A percentile compares a stretch with the other conserved stretches of the same genome.
Conservation (phyloP, 1,139 yeast species). For the Lipomyces yarrowii region DNA sequence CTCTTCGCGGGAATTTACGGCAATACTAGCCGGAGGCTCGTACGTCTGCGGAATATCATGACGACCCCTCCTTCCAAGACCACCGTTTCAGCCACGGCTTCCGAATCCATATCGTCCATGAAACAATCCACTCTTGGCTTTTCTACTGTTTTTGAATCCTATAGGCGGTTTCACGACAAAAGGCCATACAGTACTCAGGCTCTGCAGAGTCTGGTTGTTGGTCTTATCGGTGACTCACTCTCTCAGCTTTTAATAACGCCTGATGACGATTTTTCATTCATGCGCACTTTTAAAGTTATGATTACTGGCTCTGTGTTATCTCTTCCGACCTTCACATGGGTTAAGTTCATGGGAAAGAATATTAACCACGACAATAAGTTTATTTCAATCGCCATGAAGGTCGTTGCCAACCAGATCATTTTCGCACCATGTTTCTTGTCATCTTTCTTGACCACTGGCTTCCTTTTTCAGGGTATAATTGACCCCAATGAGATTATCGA, state of each 20-base stretch:
- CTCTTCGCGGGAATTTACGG: not conserved
- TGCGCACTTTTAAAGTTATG: conserved; percentile 26
- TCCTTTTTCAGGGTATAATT: conserved; percentile 22
- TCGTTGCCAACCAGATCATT: conserved; percentile 24
- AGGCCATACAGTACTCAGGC: conserved; percentile 27
- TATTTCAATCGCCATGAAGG: conserved; percentile 23
- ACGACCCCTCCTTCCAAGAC: conserved; percentile 2
- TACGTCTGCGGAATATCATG: not conserved
- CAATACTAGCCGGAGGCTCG: not conserved
- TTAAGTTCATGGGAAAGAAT: conserved; percentile 23
- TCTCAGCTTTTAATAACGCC: conserved; percentile 22
- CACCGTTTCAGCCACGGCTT: not conserved
- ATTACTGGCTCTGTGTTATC: conserved; percentile 26
- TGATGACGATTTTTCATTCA: conserved; percentile 15
- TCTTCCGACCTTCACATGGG: conserved; percentile 28
- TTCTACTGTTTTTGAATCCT: conserved; percentile 9
- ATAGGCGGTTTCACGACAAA: conserved; percentile 25
- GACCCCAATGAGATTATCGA: conserved; percentile 14
- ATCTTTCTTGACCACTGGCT: conserved; percentile 23
- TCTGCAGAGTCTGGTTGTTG: conserved; percentile 19
- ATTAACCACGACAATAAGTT: conserved; percentile 23
- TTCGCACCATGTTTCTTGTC: conserved; percentile 32
- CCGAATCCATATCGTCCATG: not conserved
- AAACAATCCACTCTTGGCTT: not conserved
- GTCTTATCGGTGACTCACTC: conserved; percentile 20